These are phyloP conservation scores for Pichia rugopelliculosa DNA, from an alignment of 805 yeast species.

Conservation along the genomic window DNA sequence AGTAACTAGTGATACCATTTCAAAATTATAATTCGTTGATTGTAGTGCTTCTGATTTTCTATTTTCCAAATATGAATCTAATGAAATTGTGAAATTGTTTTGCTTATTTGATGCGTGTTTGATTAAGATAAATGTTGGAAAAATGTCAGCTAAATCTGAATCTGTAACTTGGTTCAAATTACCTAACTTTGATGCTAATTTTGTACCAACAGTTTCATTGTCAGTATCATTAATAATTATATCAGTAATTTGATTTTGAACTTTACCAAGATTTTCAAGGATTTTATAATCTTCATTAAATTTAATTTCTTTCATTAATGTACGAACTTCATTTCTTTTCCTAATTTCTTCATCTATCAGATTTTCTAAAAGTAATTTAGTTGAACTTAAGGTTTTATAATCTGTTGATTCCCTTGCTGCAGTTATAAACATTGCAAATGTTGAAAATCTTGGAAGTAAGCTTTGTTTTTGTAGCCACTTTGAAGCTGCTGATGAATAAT, in stretches of 20 bases:
- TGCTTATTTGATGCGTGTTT: constrained; percentile 21
- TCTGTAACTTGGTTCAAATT: constrained; percentile 43
- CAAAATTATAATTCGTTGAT: constrained; percentile 15
- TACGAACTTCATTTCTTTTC: constrained; percentile 33
- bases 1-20: constrained; percentile 38
- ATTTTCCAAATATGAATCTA: constrained; percentile 26
- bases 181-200: constrained; percentile 8
- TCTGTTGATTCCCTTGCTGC: constrained; percentile 39
- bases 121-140: constrained; percentile 45
- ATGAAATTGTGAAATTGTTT: constrained; percentile 28
- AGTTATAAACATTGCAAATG: constrained; percentile 39
- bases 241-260: background rate
- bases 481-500: constrained; percentile 40
- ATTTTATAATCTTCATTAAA: background rate
- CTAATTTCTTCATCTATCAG: constrained; percentile 38
- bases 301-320: constrained; percentile 9
- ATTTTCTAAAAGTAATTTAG: constrained; percentile 29
- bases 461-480: constrained; percentile 43
- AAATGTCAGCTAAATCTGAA: constrained; percentile 40
- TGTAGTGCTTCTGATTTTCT: constrained; percentile 1
- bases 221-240: background rate
- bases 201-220: constrained; percentile 11
- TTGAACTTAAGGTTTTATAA: constrained; percentile 28
- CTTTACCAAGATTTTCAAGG: background rate
- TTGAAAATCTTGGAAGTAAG: constrained; percentile 46